Evolutionary conservation across 139 green algal genomes (phyloP).

Genomic region (Chlamydomonas schloesseri): DNA sequence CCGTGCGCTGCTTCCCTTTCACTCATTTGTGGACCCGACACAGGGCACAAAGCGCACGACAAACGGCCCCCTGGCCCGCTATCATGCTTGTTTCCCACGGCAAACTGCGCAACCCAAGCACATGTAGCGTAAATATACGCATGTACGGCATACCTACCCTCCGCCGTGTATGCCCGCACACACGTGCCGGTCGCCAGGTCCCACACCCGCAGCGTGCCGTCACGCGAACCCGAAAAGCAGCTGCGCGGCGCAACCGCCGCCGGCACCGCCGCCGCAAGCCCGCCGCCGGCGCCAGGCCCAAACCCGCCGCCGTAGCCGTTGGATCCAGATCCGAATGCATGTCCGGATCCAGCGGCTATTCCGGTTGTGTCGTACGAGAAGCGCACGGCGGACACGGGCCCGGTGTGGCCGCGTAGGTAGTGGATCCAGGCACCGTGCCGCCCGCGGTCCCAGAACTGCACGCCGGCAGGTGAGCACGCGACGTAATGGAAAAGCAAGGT

Average conservation of each 20-base stretch:
- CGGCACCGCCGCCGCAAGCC: too few species aligned
- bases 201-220: slow-evolving; percentile 23
- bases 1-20: too few species aligned
- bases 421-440: slow-evolving; percentile 14
- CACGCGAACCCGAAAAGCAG: slow-evolving; percentile 7
- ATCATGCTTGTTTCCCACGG: too few species aligned
- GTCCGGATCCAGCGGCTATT: too few species aligned
- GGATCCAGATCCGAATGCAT: too few species aligned
- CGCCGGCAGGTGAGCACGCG: too few species aligned
- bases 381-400: slow-evolving; percentile 10
- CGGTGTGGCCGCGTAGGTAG: slow-evolving; percentile 20
- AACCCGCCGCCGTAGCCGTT: background rate
- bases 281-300: too few species aligned
- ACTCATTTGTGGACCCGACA: too few species aligned
- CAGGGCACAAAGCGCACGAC: too few species aligned
- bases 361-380: background rate
- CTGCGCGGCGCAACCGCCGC: background rate
- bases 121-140: too few species aligned
- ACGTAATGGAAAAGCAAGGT: background rate
- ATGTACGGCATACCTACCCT: background rate
- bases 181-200: slow-evolving; percentile 6
- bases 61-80: too few species aligned
- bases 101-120: too few species aligned
- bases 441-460: slow-evolving; percentile 32
- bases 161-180: slow-evolving; percentile 1